A percentile compares a stretch with the other conserved stretches of the same genome.
phyloP scores from a whole-genome alignment of 192 early-diverging fungal genomes.

The Coemansia sp. region DNA sequence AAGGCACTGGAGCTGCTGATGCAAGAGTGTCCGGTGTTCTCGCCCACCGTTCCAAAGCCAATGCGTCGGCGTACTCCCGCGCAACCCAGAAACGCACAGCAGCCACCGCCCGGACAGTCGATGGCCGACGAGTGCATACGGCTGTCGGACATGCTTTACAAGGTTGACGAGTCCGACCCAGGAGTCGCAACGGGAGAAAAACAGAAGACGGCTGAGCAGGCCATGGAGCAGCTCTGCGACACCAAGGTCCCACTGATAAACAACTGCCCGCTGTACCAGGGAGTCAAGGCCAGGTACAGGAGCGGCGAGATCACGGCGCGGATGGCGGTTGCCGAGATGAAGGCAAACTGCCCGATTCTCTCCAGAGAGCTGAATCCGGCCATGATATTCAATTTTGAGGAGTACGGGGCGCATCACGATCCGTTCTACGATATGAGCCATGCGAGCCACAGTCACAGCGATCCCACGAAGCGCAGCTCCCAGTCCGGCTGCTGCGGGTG shows the following conservation, averaged over 20 bases:
- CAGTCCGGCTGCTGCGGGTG: slow-evolving; percentile 19
- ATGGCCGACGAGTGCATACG: slow-evolving; percentile 54
- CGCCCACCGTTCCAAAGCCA: slow-evolving; percentile 21
- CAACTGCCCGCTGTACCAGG: slow-evolving; percentile 50
- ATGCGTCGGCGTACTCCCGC: neutral
- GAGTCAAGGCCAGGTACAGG: slow-evolving; percentile 45
- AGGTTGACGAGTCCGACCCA: slow-evolving; percentile 20
- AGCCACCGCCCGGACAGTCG: slow-evolving; percentile 34
- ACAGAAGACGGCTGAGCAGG: slow-evolving; percentile 11
- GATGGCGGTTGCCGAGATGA: slow-evolving; percentile 47
- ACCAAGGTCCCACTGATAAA: slow-evolving; percentile 45
- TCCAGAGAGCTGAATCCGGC: slow-evolving; percentile 56
- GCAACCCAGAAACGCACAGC: neutral
- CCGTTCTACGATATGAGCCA: slow-evolving; percentile 41
- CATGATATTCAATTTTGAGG: slow-evolving; percentile 55
- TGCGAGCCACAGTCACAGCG: slow-evolving; percentile 36
- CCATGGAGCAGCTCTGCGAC: slow-evolving; percentile 38
- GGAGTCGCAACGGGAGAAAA: neutral
- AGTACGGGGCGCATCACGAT: slow-evolving; percentile 45
- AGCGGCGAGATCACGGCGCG: slow-evolving; percentile 30
- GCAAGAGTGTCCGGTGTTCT: slow-evolving; percentile 33
- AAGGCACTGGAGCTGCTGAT: slow-evolving; percentile 36
- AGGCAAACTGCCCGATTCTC: slow-evolving; percentile 51
- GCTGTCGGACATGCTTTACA: slow-evolving; percentile 48
- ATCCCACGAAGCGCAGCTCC: slow-evolving; percentile 1